phyloP scores from a whole-genome alignment of 192 early-diverging fungal genomes.

The Coemansia sp. region DNA sequence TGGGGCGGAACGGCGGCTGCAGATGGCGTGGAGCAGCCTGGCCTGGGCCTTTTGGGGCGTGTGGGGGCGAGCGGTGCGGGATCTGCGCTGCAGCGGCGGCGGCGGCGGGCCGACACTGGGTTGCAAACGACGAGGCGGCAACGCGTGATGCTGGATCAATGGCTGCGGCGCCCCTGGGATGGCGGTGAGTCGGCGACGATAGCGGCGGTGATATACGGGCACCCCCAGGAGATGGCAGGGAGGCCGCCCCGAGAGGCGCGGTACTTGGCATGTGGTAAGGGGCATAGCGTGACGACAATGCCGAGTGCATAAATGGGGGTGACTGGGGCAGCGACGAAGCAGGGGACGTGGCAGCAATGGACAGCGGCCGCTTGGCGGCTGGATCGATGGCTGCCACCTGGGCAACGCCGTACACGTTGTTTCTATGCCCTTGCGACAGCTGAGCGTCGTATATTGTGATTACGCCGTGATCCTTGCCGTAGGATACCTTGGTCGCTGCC shows the following conservation, averaged over 20 bases:
- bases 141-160: conserved; percentile 10
- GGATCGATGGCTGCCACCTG: conserved; percentile 19
- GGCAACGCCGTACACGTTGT: conserved; percentile 35
- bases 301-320: conserved; percentile 43
- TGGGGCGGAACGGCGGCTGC: not conserved
- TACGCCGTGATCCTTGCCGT: conserved; percentile 2
- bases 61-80: conserved; percentile 5
- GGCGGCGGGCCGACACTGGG: conserved; percentile 4
- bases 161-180: not conserved
- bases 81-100: conserved; percentile 4
- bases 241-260: conserved; percentile 4
- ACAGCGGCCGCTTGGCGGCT: not conserved
- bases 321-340: conserved; percentile 22
- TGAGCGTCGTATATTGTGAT: conserved; percentile 9
- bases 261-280: conserved; percentile 39
- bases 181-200: conserved; percentile 4
- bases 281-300: conserved; percentile 33
- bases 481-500: conserved; percentile 1
- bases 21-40: not conserved
- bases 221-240: conserved; percentile 1
- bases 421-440: conserved; percentile 9
- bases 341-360: not conserved
- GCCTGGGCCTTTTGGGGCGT: not conserved
- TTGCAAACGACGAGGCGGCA: conserved; percentile 5
- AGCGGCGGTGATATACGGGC: conserved; percentile 5